phyloP scores from a whole-genome alignment of 805 yeast genomes.

The Saturnispora quitensis region DNA sequence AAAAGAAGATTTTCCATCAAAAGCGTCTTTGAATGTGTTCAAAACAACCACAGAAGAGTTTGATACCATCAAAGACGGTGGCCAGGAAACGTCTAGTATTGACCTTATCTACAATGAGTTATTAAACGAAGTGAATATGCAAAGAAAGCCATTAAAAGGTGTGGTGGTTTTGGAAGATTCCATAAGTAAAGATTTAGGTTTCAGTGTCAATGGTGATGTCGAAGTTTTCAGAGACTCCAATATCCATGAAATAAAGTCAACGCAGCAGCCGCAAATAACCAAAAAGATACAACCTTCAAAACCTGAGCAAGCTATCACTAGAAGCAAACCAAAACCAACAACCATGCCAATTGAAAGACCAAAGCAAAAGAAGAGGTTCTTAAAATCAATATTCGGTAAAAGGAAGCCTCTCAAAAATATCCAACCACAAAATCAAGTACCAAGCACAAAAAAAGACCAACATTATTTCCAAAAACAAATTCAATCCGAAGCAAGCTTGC shows the following conservation, averaged over 20 bases:
- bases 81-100: slow-evolving; percentile 9
- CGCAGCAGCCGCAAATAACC: slow-evolving; percentile 25
- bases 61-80: not conserved
- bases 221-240: slow-evolving; percentile 41
- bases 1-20: slow-evolving; percentile 15
- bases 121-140: slow-evolving; percentile 22
- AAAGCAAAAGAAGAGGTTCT: not conserved
- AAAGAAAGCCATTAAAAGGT: slow-evolving; percentile 25
- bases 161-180: slow-evolving; percentile 18
- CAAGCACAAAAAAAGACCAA: not conserved
- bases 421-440: not conserved
- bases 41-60: not conserved
- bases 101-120: slow-evolving; percentile 22
- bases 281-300: slow-evolving; percentile 47
- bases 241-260: slow-evolving; percentile 42
- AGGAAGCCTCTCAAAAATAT: not conserved
- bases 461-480: not conserved
- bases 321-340: not conserved
- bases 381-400: slow-evolving; percentile 4
- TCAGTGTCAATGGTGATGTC: slow-evolving; percentile 40
- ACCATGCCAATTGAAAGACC: not conserved
- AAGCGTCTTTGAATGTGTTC: slow-evolving; percentile 27
- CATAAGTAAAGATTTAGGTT: slow-evolving; percentile 29
- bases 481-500: not conserved
- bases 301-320: slow-evolving; percentile 12